These are phyloP conservation scores for Lactarius indigo DNA, from an alignment of 768 basidiomycete genomes.

Conservation along the genomic window DNA sequence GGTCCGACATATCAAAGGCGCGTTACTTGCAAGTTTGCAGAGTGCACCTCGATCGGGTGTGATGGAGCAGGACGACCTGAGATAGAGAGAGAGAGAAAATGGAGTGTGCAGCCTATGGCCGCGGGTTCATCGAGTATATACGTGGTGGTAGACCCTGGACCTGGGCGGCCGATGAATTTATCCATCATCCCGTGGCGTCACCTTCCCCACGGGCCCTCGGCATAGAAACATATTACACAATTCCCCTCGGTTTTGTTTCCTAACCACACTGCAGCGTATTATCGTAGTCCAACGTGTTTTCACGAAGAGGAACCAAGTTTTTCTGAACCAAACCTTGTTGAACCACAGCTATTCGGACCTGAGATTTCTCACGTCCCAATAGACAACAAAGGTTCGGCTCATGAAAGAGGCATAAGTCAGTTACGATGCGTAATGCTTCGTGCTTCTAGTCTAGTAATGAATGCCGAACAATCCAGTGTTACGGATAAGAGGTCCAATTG, in stretches of 20 bases:
- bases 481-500: conserved; percentile 39
- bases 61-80: background rate
- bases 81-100: background rate
- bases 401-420: no score
- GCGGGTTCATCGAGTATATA: background rate
- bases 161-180: background rate
- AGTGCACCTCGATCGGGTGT: background rate
- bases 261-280: no score
- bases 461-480: conserved; percentile 85
- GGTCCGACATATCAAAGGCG: conserved; percentile 8
- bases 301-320: no score
- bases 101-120: background rate
- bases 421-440: no score
- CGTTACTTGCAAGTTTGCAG: background rate
- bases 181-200: background rate
- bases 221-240: no score
- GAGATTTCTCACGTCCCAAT: no score
- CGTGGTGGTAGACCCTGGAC: background rate
- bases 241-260: no score
- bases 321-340: no score
- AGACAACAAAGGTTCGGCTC: no score
- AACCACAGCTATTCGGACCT: no score
- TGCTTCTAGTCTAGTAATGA: conserved; percentile 54
- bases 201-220: background rate
- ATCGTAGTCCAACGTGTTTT: no score